Conservation (phyloP, 345 rosid species). For the Eucalyptus tenuipes region DNA sequence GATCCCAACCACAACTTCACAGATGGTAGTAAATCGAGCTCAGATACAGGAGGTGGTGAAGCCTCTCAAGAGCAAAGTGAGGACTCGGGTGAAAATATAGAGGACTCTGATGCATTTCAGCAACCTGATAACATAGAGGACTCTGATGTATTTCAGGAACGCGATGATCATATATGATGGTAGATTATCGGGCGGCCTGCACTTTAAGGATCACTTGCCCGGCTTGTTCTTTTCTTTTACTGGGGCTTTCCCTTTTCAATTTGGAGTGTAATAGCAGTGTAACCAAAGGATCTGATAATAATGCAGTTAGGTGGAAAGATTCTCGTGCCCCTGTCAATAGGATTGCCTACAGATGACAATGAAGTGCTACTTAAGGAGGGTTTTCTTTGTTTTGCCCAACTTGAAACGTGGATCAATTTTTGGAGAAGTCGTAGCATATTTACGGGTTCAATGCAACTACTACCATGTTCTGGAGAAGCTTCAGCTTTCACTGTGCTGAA, state of each 20-base stretch:
- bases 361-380: not conserved
- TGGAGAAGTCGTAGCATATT: not conserved
- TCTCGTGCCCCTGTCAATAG: not conserved
- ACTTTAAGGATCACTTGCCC: not conserved
- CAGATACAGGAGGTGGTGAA: conserved; percentile 25
- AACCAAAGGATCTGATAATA: not conserved
- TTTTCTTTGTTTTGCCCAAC: not conserved
- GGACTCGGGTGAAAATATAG: not conserved
- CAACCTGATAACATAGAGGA: not conserved
- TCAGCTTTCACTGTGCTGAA: not conserved
- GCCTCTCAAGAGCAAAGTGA: not conserved
- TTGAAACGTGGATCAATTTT: not conserved
- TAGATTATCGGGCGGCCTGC: not conserved
- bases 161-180: not conserved
- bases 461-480: not conserved
- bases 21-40: conserved; percentile 16
- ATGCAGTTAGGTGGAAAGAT: not conserved
- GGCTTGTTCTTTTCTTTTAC: not conserved
- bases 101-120: not conserved
- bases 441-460: not conserved
- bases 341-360: not conserved
- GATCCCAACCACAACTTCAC: conserved; percentile 35
- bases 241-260: not conserved
- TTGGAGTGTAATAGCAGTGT: not conserved
- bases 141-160: not conserved